Base-by-base conservation (phyloP, 495 filamentous ascomycete genomes). In the Darksidea phi region DNA sequence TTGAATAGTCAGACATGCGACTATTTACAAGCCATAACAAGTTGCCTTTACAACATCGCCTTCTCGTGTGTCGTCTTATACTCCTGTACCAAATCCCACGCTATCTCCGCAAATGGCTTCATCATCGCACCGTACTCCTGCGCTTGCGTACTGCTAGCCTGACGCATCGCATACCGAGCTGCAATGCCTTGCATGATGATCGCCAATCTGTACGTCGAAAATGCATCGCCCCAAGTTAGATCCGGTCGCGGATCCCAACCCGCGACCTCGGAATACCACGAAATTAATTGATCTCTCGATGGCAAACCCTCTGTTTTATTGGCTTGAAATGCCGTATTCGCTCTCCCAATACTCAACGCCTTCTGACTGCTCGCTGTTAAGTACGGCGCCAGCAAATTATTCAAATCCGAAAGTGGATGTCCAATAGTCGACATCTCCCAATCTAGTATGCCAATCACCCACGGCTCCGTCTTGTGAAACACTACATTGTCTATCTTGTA, bases 401-500 rank as follows among this genome's bases (percentile, higher is more conserved):
- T 82, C 48, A 97, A 77, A 70, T 98, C 94, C 18, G 88, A 90
- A 11, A 96, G 79, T 4, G 94, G 94, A 71, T 98, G 92, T 48
- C 94, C 94, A 24, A 96, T 87, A 0, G 94, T 98, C 34, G 90
- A 91, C 89, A 96, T 91, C 74, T 96, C 92, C 92, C 92, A 96
- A 76, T 98, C 94, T 6, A 97, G 76, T 48, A 97, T 90, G 6
- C 92, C 94, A 75, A 97, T 92, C 11, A 97, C 92, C 47, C 85
- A 74, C 12, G 94, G 84, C 74, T 95, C 90, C 0, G 85, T 91
- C 74, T 88, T 85, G 74, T 95, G 90, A 72, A 93, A 98, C 45
- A 98, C 88, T 58, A 97, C 76, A 67, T 98, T 98, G 73, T 98
- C 94, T 69, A 98, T 93, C 76, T 98, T 98, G 77, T 93, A 98